These are phyloP conservation scores for Atalantia buxifolia DNA, from an alignment of 345 rosid species.

Conservation along the genomic window DNA sequence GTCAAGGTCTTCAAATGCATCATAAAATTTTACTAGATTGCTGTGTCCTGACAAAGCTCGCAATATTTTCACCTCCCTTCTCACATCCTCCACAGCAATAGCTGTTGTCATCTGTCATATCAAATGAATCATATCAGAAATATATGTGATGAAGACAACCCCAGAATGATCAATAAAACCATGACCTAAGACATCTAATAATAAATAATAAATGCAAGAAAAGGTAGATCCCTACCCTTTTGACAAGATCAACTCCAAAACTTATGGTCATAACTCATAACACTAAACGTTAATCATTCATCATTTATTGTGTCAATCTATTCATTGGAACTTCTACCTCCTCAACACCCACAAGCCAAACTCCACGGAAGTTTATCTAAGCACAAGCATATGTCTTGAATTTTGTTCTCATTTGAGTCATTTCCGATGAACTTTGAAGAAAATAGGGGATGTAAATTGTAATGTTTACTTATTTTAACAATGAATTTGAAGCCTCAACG, in stretches of 20 bases:
- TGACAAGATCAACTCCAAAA: not conserved
- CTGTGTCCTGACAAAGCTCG: conserved; percentile 84
- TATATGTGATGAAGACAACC: not conserved
- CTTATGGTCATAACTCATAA: not conserved
- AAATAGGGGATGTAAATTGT: not conserved
- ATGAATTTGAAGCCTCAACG: not conserved
- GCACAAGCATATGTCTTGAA: not conserved
- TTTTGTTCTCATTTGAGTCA: not conserved
- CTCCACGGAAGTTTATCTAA: not conserved
- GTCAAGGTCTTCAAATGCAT: conserved; percentile 80
- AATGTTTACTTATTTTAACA: not conserved
- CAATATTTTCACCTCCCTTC: conserved; percentile 93
- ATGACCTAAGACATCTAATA: not conserved
- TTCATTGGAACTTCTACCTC: not conserved
- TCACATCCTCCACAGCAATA: conserved; percentile 92
- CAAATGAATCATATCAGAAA: conserved; percentile 10
- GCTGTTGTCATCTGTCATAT: conserved; percentile 84
- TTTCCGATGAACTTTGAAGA: not conserved
- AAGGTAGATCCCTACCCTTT: not conserved
- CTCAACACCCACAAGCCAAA: not conserved
- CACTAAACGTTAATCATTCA: not conserved
- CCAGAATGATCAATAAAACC: not conserved
- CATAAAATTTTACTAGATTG: conserved; percentile 79
- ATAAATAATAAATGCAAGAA: not conserved
- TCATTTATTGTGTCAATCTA: not conserved